phyloP scores from a whole-genome alignment of 1,284 basidiomycete species.

The Moesziomyces parantarcticus region DNA sequence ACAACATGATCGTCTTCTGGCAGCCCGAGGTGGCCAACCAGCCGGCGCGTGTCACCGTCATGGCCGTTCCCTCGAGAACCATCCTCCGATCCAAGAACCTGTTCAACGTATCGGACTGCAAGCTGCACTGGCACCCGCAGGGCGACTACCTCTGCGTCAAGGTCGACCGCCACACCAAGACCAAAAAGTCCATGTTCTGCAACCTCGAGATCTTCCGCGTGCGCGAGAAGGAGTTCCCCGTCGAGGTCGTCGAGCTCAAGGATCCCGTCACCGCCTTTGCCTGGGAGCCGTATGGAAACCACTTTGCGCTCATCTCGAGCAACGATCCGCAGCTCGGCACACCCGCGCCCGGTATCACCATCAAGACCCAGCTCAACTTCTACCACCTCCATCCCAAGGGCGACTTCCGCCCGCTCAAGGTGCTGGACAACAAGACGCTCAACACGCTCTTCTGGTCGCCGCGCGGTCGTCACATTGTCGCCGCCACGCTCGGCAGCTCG shows the following conservation, averaged over 20 bases:
- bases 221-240: constrained; percentile 96
- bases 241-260: constrained; percentile 97
- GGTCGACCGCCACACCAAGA: constrained; percentile 99
- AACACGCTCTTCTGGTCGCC: constrained; percentile 99
- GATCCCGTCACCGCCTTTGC: constrained; percentile 97
- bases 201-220: constrained; percentile 98
- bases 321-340: constrained; percentile 93
- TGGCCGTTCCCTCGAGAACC: constrained; percentile 86
- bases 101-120: constrained; percentile 98
- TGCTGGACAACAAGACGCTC: constrained; percentile 84
- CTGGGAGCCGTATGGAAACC: constrained; percentile 96
- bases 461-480: constrained; percentile 91
- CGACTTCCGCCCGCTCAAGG: constrained; percentile 89
- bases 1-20: constrained; percentile 98
- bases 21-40: constrained; percentile 95
- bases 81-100: constrained; percentile 94
- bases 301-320: constrained; percentile 94
- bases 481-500: constrained; percentile 93
- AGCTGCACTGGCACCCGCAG: constrained; percentile 98
- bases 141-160: constrained; percentile 99
- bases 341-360: constrained; percentile 84
- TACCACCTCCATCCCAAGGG: constrained; percentile 96
- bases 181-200: constrained; percentile 98
- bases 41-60: constrained; percentile 92
- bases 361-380: constrained; percentile 97